phyloP scores from a whole-genome alignment of 1,284 basidiomycete genomes.

The Sporisorium iseilematis-ciliati region DNA sequence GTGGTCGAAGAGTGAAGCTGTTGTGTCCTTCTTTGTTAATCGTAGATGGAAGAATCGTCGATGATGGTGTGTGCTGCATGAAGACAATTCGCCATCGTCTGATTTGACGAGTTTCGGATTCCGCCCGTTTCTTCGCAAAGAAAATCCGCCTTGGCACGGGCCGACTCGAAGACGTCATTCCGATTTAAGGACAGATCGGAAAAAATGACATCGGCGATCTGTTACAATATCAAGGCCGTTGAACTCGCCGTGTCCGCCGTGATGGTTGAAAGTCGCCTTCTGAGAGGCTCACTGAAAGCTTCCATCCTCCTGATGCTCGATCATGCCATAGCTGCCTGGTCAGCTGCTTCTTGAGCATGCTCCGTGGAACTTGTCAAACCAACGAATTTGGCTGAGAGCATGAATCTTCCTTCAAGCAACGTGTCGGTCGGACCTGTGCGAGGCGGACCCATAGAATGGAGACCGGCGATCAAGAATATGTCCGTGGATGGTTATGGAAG shows the following conservation, averaged over 20 bases:
- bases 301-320: no score
- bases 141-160: constrained; percentile 1
- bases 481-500: not conserved
- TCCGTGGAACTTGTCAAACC: no score
- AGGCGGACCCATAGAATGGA: not conserved
- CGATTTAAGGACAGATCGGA: not conserved
- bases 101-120: constrained; percentile 1
- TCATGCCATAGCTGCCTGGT: no score
- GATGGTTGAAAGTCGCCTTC: no score
- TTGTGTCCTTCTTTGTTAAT: no score
- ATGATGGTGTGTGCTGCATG: not conserved
- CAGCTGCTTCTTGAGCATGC: no score
- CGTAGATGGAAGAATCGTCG: not conserved
- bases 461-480: not conserved
- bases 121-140: no score
- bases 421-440: not conserved
- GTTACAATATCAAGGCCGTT: no score
- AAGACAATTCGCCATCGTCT: not conserved
- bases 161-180: constrained; percentile 7
- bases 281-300: no score
- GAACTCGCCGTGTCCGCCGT: no score
- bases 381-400: no score
- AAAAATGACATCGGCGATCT: not conserved
- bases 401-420: no score
- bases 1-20: not conserved